phyloP scores from a whole-genome alignment of 441 rosid genomes.

The Mallotus repandus region DNA sequence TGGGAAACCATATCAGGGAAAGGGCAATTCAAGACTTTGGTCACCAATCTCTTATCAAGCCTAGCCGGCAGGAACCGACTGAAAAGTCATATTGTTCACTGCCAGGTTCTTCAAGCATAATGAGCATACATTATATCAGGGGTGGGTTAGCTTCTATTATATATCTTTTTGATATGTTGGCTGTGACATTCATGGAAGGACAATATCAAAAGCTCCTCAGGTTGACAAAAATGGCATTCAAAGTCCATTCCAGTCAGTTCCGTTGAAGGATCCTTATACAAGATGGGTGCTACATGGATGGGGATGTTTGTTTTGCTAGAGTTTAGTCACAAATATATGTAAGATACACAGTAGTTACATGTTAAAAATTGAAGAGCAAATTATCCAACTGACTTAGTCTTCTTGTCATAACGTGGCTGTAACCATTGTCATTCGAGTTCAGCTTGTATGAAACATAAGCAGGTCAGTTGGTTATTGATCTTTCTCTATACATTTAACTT shows the following conservation, averaged over 20 bases:
- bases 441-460: conserved; percentile 14
- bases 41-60: conserved; percentile 77
- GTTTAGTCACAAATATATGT: conserved; percentile 27
- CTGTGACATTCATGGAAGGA: not conserved
- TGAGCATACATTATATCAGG: not conserved
- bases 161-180: conserved; percentile 10
- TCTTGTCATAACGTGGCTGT: not conserved
- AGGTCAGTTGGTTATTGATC: conserved; percentile 32
- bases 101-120: conserved; percentile 92
- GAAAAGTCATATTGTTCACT: conserved; percentile 86
- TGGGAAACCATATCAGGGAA: conserved; percentile 86
- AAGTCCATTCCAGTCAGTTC: conserved; percentile 7
- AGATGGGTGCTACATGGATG: conserved; percentile 16
- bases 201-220: not conserved
- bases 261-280: conserved; percentile 10
- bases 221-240: conserved; percentile 6
- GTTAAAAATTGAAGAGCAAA: conserved; percentile 29
- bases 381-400: conserved; percentile 20
- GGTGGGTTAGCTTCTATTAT: not conserved
- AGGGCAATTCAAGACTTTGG: conserved; percentile 74
- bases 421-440: not conserved
- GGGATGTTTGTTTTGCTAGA: conserved; percentile 32
- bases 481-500: conserved; percentile 8
- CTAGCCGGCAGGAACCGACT: conserved; percentile 78
- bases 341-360: conserved; percentile 32